These are phyloP conservation scores for Oidiodendron maius DNA, from an alignment of 495 filamentous ascomycete genomes.

Conservation along the genomic window DNA sequence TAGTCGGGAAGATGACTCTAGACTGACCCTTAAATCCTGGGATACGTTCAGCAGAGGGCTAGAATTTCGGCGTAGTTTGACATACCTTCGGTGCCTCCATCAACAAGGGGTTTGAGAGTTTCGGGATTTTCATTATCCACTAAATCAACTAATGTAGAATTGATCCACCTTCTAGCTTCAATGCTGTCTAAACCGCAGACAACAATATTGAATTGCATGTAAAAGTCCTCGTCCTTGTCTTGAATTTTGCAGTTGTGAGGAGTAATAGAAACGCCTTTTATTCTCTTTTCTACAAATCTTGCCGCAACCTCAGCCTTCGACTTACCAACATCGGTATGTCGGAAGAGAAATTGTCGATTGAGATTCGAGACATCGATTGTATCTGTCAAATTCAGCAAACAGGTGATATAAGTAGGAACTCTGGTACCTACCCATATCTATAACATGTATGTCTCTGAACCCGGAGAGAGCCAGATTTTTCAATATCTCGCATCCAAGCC, in stretches of 20 bases:
- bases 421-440: conserved; percentile 77
- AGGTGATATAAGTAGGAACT: background rate
- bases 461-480: conserved; percentile 95
- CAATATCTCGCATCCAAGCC: conserved; percentile 91
- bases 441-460: conserved; percentile 96
- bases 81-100: conserved; percentile 90
- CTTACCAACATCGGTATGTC: conserved; percentile 84
- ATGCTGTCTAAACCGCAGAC: conserved; percentile 98
- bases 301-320: conserved; percentile 93
- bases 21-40: conserved; percentile 94
- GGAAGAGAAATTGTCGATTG: conserved; percentile 97
- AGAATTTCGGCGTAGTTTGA: background rate
- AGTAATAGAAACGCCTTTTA: conserved; percentile 86
- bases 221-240: conserved; percentile 95
- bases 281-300: conserved; percentile 79
- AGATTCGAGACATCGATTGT: conserved; percentile 98
- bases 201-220: conserved; percentile 93
- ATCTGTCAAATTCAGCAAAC: conserved; percentile 40
- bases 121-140: conserved; percentile 75
- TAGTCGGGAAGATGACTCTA: conserved; percentile 82
- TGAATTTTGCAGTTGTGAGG: conserved; percentile 93
- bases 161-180: conserved; percentile 97
- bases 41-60: conserved; percentile 1
- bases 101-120: conserved; percentile 83
- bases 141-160: conserved; percentile 85